Evolutionary conservation across 495 filamentous ascomycete genomes (phyloP), one percentile per base, ranked within the genome.

Genomic region (Beverwykella pulmonaria): DNA sequence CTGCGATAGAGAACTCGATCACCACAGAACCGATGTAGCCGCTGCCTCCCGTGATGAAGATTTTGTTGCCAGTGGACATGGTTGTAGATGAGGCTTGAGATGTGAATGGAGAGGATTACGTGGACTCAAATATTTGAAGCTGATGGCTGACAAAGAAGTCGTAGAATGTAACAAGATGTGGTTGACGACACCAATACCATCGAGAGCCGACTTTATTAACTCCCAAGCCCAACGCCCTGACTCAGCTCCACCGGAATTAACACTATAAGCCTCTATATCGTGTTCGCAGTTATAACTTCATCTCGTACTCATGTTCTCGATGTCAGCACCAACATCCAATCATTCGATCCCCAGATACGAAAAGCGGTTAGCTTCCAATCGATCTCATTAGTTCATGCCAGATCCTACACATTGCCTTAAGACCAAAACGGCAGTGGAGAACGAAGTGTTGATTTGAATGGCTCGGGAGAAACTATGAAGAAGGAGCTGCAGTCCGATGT

Each of bases 1-100:
- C 48, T 34, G 70, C 53, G 39, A 80, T 27, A 53, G 78, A 77
- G 25, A 70, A 59, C 29, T 75, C 55, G 53, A 67, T 70, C 29
- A 80, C 56, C 9, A 55, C 55, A 12, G 71, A 66, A 50, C 80
- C 79, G 54, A 82, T 75, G 70, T 77, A 81, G 64, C 80, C 80
- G 48, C 65, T 73, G 29, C 70, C 80, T 19, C 80, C 80, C 19
- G 79, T 79, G 10, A 82, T 75, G 75, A 82, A 81, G 65, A 82
- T 32, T 15, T 30, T 54, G 8, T 54, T 25, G 20, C 8, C 3
- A 4, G 5, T 54, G 27, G 52, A 54, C 52, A 54, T 54, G 25
- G 52, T 34, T 26, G 23, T 4, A 4, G 25, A 25, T 34, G 30
- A 34, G 30, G 17, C 8, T n/a, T 44, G 39, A 44, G 3, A 44